These are phyloP conservation scores for Phytophthora sp. DNA, from an alignment of 352 stramenopile species.

Conservation along the genomic window DNA sequence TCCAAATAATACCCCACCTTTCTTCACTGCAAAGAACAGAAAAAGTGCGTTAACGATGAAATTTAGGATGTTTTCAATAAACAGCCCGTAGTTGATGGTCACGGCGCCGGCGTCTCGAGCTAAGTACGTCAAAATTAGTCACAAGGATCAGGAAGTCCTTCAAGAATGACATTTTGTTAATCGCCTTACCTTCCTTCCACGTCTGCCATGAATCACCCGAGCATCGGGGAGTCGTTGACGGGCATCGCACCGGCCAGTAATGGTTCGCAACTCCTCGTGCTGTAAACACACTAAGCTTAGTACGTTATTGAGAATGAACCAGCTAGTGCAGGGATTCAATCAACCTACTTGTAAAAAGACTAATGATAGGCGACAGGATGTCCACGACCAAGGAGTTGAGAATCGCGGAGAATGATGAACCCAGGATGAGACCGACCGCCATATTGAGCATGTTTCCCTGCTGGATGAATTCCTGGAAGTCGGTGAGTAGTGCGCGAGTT, in stretches of 20 bases:
- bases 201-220: conserved; percentile 63
- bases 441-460: conserved; percentile 81
- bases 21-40: conserved; percentile 76
- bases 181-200: conserved; percentile 57
- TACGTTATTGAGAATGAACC: background rate
- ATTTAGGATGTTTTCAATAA: conserved; percentile 75
- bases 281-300: conserved; percentile 18
- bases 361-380: conserved; percentile 70
- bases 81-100: conserved; percentile 76
- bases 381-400: conserved; percentile 76
- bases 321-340: background rate
- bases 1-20: conserved; percentile 37
- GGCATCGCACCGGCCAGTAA: conserved; percentile 63
- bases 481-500: conserved; percentile 28
- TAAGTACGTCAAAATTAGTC: conserved; percentile 27
- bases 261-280: conserved; percentile 69
- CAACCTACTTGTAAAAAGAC: conserved; percentile 60
- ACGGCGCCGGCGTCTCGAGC: conserved; percentile 62
- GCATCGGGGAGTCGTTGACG: conserved; percentile 38
- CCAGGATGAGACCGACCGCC: conserved; percentile 71
- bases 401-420: conserved; percentile 69
- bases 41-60: conserved; percentile 79
- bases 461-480: conserved; percentile 80
- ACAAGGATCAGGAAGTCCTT: background rate
- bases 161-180: background rate